Evolutionary conservation across 83 land plant species (phyloP), one percentile per base, ranked within the genome.

Genomic region (Picea abies): DNA sequence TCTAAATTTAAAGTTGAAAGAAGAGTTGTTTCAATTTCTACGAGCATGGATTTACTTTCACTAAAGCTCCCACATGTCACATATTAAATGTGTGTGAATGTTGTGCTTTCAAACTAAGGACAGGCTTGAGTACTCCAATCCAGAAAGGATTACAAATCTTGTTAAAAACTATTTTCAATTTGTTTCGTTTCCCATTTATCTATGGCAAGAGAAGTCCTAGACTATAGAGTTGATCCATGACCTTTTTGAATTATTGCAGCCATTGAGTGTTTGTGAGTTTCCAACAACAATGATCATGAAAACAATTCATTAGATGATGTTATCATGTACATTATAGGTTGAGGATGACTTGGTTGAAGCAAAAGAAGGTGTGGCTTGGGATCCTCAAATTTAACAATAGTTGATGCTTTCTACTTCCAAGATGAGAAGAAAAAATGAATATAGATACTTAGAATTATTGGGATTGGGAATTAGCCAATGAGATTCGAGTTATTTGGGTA

Each of bases 401-500:
- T 19, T 39, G 26, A 10, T 78, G 8, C 37, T 16, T 76, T 76
- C 78, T 56, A 37, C 1, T 23, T 80, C 44, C 56, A 63, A 91
- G 91, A 79, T 23, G 88, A 89, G 82, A 89, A 91, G 89, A 93
- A 79, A 83, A 93, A 89, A 83, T 84, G 82, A 96, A 90, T 79
- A 93, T 97, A 19, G 61, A 85, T 26, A 96, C 97, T 25, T 95
- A 97, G 87, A 97, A 96, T 81, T 96, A 92, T 81, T 97, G 92
- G 90, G 97, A 94, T 72, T 97, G 98, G 96, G 99, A 97, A 78
- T 82, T 97, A 62, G 91, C 92, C 4, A 97, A 97, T 83, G 99
- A 97, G 78, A 97, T 97, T 37, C 93, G 96, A 80, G 98, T 98
- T n/a, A 92, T 97, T 25, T 97, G 99, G 99, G 99, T 97, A 85